These are phyloP conservation scores for Penicillium canariense DNA, from an alignment of 495 filamentous ascomycete genomes.

Conservation along the genomic window DNA sequence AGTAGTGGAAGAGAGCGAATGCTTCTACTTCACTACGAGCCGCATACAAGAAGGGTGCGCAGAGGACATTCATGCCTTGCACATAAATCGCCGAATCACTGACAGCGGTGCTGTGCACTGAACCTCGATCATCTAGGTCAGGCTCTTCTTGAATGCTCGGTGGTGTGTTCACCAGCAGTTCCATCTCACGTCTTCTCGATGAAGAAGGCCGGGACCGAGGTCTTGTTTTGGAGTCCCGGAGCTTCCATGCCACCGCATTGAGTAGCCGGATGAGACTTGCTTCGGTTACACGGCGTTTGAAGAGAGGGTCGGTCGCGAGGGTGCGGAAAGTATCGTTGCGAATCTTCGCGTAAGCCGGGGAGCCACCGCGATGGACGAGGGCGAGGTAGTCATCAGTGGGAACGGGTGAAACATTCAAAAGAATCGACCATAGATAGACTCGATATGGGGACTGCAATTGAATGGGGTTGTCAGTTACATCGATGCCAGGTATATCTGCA, in stretches of 20 bases:
- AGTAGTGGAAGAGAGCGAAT: constrained; percentile 84
- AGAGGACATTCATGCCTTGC: constrained; percentile 99
- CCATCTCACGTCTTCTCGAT: constrained; percentile 38
- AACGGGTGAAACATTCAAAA: constrained; percentile 81
- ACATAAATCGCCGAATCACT: constrained; percentile 81
- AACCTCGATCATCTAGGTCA: constrained; percentile 7
- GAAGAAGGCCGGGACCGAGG: constrained; percentile 39
- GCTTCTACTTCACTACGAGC: constrained; percentile 93
- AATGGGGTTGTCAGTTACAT: neutral
- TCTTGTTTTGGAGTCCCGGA: constrained; percentile 70
- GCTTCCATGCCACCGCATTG: constrained; percentile 94
- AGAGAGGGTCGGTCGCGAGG: constrained; percentile 89
- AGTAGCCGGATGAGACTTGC: constrained; percentile 91
- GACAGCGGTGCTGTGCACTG: constrained; percentile 23
- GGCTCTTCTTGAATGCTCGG: constrained; percentile 47
- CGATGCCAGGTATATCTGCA: too few species aligned
- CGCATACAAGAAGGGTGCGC: constrained; percentile 93
- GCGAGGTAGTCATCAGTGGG: constrained; percentile 83
- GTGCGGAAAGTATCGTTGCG: constrained; percentile 98
- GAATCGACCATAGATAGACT: constrained; percentile 92
- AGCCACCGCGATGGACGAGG: constrained; percentile 88
- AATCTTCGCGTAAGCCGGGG: constrained; percentile 93
- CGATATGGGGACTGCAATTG: constrained; percentile 74
- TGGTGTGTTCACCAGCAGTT: constrained; percentile 40
- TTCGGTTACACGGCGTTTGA: constrained; percentile 91